phyloP scores from a whole-genome alignment of 2,329 filamentous ascomycete species.

The Myriosclerotinia scirpicola region DNA sequence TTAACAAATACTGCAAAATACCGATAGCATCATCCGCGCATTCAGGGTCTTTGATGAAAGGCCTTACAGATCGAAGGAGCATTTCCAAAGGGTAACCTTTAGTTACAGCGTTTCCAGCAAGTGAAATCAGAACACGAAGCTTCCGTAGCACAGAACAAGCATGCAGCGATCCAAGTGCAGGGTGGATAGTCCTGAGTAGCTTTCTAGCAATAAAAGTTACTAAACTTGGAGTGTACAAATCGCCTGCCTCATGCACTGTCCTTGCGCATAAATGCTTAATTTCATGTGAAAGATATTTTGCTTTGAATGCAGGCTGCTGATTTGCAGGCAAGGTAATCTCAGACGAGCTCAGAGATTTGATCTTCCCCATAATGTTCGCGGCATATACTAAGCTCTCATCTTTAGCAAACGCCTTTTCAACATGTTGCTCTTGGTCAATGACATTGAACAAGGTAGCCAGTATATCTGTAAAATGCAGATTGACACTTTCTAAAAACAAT shows the following conservation, averaged over 20 bases:
- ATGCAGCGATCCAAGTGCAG: conserved; percentile 81
- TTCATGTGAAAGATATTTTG: conserved; percentile 72
- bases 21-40: conserved; percentile 91
- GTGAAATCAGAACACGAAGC: conserved; percentile 74
- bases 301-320: conserved; percentile 84
- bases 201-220: conserved; percentile 73
- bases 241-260: conserved; percentile 62
- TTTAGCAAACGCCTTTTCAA: conserved; percentile 66
- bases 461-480: conserved; percentile 72
- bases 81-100: conserved; percentile 85
- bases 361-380: conserved; percentile 63
- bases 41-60: conserved; percentile 77
- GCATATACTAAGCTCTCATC: conserved; percentile 60
- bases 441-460: conserved; percentile 73
- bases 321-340: conserved; percentile 65
- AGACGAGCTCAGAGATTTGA: conserved; percentile 69
- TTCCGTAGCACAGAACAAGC: conserved; percentile 85
- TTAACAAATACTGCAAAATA: conserved; percentile 79
- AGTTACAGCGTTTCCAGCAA: conserved; percentile 72
- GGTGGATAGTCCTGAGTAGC: conserved; percentile 77
- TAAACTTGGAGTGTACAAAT: conserved; percentile 73
- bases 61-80: conserved; percentile 76
- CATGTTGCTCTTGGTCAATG: conserved; percentile 61
- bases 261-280: conserved; percentile 76
- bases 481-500: conserved; percentile 60